A percentile compares a stretch with the other conserved stretches of the same genome.
Evolutionary conservation across 176 grass and related monocot genomes (phyloP).

Genomic region (Elymus sibiricus): DNA sequence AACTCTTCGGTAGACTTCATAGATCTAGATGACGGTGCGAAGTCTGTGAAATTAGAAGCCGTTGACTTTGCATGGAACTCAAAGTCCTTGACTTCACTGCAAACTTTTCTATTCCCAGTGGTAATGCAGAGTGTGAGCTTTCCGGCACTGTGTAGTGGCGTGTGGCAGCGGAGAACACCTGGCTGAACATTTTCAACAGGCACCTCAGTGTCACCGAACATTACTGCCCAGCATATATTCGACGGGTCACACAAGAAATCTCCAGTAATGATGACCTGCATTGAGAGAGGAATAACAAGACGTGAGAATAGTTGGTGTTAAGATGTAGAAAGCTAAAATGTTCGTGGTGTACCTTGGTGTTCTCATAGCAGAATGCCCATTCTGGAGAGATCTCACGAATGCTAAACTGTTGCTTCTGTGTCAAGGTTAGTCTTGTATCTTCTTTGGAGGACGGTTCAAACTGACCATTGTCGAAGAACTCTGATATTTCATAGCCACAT

Average conservation of each 20-base stretch:
- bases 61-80: conserved; percentile 65
- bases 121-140: conserved; percentile 71
- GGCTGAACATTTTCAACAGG: conserved; percentile 83
- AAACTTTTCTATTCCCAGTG: conserved; percentile 77
- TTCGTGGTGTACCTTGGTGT: conserved; percentile 68
- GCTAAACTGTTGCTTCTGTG: conserved; percentile 58
- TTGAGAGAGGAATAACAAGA: conserved; percentile 10
- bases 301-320: conserved; percentile 21
- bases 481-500: conserved; percentile 42
- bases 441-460: conserved; percentile 43
- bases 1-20: conserved; percentile 63
- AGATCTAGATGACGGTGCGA: conserved; percentile 31
- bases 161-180: conserved; percentile 81
- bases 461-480: conserved; percentile 45
- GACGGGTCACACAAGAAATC: conserved; percentile 67
- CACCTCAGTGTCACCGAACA: conserved; percentile 80
- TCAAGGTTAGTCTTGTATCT: conserved; percentile 41
- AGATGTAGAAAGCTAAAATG: not conserved
- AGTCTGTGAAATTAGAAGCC: conserved; percentile 28
- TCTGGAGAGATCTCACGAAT: conserved; percentile 90
- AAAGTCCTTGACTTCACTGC: conserved; percentile 82
- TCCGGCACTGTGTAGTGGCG: conserved; percentile 60
- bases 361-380: conserved; percentile 90
- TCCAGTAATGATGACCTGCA: conserved; percentile 91
- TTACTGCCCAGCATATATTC: conserved; percentile 55